Percentiles rank a stretch among this genome's conserved stretches.
Conservation (phyloP, 257 asterid genomes). For the Salvia splendens region DNA sequence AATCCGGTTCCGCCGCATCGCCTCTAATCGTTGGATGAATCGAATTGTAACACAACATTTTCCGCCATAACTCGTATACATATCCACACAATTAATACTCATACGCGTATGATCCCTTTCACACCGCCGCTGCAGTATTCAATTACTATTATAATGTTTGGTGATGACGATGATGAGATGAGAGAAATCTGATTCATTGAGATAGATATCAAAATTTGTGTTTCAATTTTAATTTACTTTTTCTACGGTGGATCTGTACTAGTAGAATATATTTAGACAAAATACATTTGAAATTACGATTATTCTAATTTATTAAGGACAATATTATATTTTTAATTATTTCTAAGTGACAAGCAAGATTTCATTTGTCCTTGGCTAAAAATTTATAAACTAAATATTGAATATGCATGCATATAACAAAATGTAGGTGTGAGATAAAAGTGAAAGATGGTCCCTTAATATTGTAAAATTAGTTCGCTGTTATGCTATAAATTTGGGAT, state of each 20-base stretch:
- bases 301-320: too few species aligned
- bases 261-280: neutral
- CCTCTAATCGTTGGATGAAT: slow-evolving; percentile 46
- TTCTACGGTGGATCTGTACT: too few species aligned
- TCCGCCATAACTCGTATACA: slow-evolving; percentile 35
- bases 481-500: slow-evolving; percentile 20
- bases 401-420: neutral
- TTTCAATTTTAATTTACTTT: slow-evolving; percentile 16
- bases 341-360: too few species aligned
- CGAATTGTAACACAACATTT: slow-evolving; percentile 25
- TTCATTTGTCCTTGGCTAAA: neutral
- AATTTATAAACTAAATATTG: neutral
- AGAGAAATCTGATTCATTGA: slow-evolving; percentile 6
- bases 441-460: slow-evolving; percentile 26
- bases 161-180: slow-evolving; percentile 9
- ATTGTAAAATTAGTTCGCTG: slow-evolving; percentile 27
- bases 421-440: slow-evolving; percentile 8
- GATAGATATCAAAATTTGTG: slow-evolving; percentile 24
- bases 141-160: slow-evolving; percentile 21
- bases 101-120: slow-evolving; percentile 45
- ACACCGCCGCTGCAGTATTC: slow-evolving; percentile 45
- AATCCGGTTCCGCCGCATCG: slow-evolving; percentile 47
- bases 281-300: too few species aligned
- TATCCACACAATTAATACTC: slow-evolving; percentile 37
- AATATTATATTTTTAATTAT: too few species aligned